phyloP scores from a whole-genome alignment of 306 rosid genomes.

The Ziziphus jujuba region DNA sequence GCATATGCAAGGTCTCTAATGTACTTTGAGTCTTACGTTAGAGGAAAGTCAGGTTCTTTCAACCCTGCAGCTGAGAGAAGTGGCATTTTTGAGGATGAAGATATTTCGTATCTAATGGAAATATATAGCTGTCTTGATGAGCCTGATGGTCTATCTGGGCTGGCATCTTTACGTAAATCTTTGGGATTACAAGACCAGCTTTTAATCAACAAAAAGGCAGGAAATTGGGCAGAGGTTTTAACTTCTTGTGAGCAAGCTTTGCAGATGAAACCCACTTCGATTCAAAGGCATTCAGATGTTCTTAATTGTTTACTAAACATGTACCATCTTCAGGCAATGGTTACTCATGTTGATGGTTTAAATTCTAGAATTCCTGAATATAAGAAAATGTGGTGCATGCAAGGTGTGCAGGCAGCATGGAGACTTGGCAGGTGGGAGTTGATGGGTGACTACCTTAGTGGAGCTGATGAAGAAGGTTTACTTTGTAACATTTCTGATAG shows the following conservation, averaged over 20 bases:
- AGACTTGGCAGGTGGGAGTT: slow-evolving; percentile 98
- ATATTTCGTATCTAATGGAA: slow-evolving; percentile 89
- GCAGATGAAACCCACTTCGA: slow-evolving; percentile 90
- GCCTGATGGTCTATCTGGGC: slow-evolving; percentile 93
- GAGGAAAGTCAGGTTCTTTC: slow-evolving; percentile 90
- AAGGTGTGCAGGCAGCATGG: slow-evolving; percentile 99
- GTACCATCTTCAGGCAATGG: slow-evolving; percentile 99
- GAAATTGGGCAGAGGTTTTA: slow-evolving; percentile 95
- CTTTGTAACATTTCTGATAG: slow-evolving; percentile 84
- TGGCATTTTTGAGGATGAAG: slow-evolving; percentile 79
- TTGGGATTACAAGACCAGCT: slow-evolving; percentile 85
- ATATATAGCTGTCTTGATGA: slow-evolving; percentile 90
- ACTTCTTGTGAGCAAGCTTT: slow-evolving; percentile 96
- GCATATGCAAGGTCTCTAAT: slow-evolving; percentile 93
- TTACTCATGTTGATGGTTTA: slow-evolving; percentile 94
- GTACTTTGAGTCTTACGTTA: slow-evolving; percentile 86
- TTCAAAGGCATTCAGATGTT: slow-evolving; percentile 95
- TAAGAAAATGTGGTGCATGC: slow-evolving; percentile 98
- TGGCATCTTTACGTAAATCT: slow-evolving; percentile 73
- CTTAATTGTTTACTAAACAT: slow-evolving; percentile 87
- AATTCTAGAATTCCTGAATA: slow-evolving; percentile 77
- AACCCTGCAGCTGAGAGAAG: slow-evolving; percentile 95
- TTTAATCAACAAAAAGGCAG: slow-evolving; percentile 78
- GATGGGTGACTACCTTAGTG: slow-evolving; percentile 93
- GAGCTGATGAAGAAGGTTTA: slow-evolving; percentile 85